phyloP scores from a whole-genome alignment of 140 eudicot species.

The Anethum foeniculum region DNA sequence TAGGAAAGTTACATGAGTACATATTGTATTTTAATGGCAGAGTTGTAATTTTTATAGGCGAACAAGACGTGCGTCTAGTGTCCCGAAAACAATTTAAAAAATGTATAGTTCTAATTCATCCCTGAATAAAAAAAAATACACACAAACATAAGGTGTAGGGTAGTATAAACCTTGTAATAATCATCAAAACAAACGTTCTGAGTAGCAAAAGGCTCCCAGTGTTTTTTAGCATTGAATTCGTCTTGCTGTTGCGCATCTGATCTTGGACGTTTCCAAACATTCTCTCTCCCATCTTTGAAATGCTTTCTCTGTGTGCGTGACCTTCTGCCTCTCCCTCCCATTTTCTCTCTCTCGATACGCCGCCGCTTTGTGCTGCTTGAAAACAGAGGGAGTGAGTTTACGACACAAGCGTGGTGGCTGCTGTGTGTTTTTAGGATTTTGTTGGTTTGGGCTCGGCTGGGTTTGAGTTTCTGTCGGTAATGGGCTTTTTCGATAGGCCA shows the following conservation, averaged over 20 bases:
- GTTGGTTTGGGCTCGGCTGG: neutral
- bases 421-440: neutral
- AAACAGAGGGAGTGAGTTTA: neutral
- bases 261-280: conserved; percentile 72
- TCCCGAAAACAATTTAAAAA: too few relatives aligned
- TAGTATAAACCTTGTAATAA: conserved; percentile 49
- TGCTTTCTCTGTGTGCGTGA: conserved; percentile 91
- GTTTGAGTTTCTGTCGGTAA: neutral
- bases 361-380: conserved; percentile 2
- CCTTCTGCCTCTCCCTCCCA: conserved; percentile 95
- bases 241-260: conserved; percentile 32
- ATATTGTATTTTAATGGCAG: too few relatives aligned
- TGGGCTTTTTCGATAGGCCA: neutral
- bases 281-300: conserved; percentile 71
- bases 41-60: too few relatives aligned
- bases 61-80: too few relatives aligned
- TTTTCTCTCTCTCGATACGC: conserved; percentile 6
- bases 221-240: conserved; percentile 10
- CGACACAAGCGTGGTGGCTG: neutral
- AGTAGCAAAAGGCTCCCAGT: conserved; percentile 71
- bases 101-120: too few relatives aligned
- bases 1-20: too few relatives aligned
- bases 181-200: conserved; percentile 66
- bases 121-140: too few relatives aligned
- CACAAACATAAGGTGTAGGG: neutral